Evolutionary conservation across 1,284 basidiomycete genomes (phyloP), one percentile per base, ranked within the genome.

Genomic region (Serendipita sp.): DNA sequence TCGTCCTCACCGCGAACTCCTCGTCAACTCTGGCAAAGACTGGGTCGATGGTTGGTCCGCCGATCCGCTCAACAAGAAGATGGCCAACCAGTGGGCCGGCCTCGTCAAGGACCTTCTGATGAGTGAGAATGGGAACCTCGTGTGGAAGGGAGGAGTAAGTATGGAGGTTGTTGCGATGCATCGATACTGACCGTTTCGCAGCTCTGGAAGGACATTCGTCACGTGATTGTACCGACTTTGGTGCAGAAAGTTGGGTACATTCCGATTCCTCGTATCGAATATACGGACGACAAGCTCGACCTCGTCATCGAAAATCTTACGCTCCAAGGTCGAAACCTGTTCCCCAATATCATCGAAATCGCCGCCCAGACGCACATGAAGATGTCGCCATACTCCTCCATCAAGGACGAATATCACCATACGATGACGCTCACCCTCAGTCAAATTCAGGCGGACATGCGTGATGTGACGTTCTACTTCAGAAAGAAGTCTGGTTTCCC

Each of bases 361-460:
- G 89, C 95, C 67, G 83, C 86, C 22, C 82, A 88, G 72, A 95
- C 95, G 77, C 85, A 79, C 69, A 78, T 92, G 74, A 87, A 87
- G 73, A 89, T 95, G 73, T 83, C 80, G 34, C 91, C 91, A 0
- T 92, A 92, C 76, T 71, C 76, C 47, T 68, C 69, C 3, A 82
- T 85, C 67, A 68, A 71, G 15, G 87, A 91, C 69, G 77, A 81
- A 65, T 74, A 78, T 61, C 78, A 79, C 66, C 88, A 92, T 72
- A 81, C 83, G 67, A 81, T 93, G 69, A 83, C 79, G 15, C 71
- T 94, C 63, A 83, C 81, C 3, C 42, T 44, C 42, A 77, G 78
- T 32, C 93, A 98, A 74, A 90, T 97, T 70, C 94, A 98, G 73
- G 87, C 88, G n/a, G 93, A 95, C 70, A 87, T 96, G 79, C 82